Evolutionary conservation across 164 flowering plant genomes (phyloP), one percentile per base, ranked within the genome.

Genomic region (Nymphaea colorata): DNA sequence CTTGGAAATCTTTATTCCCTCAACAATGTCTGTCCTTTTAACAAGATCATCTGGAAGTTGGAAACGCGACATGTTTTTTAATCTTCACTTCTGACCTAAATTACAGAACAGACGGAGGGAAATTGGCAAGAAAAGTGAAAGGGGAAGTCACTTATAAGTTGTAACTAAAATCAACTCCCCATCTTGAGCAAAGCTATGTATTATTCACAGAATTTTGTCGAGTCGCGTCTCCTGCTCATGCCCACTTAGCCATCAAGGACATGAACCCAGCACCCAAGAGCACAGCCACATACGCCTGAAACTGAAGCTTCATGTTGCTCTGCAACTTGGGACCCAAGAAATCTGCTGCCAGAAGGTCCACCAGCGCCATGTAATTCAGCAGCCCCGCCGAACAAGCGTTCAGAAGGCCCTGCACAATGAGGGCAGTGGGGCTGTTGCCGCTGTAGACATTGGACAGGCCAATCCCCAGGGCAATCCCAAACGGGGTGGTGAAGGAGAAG

Each of bases 341-440:
- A 53, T 70, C 76, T 41, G 73, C 44, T 4, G 69, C 70, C 17
- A 74, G 43, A 0, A 74, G 68, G 60, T 74, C 77, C 4, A 74
- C 77, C 67, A 74, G 64, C 0, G 77, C 77, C 77, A 70, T 74
- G 67, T 74, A 74, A 41, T 44, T 74, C 70, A 71, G 47, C 4
- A 74, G 74, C 62, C 77, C 77, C 1, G 77, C 74, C 3, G 77
- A 74, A 12, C 71, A 14, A 2, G 77, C 77, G 59, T 74, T 70
- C 6, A 74, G 16, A 12, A 74, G 41, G 6, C 77, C 77, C 41
- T 53, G 71, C 4, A 61, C 53, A 47, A 71, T 71, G 68, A 74
- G 66, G 36, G 77, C 61, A 25, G 62, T 64, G 3, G 77, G 71
- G 14, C 77, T 74, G 51, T 45, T 67, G 4, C 59, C 68, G 11